Conservation (phyloP, 192 early-diverging fungal species). For the Podila epicladia region DNA sequence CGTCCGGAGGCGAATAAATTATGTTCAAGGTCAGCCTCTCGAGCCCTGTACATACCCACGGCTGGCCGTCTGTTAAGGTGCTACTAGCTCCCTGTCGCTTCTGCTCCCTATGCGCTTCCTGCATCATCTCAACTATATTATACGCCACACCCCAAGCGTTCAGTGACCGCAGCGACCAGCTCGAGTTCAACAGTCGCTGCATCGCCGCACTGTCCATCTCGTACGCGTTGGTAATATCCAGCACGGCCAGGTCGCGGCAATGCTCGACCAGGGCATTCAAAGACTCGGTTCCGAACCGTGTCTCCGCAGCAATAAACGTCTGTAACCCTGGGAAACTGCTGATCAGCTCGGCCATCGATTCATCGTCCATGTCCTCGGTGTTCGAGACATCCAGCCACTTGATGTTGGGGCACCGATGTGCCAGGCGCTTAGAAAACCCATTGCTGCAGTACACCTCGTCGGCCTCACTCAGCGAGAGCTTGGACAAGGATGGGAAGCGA, state of each 20-base stretch:
- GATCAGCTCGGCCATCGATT: conserved; percentile 17
- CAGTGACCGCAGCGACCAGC: conserved; percentile 3
- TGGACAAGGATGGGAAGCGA: conserved; percentile 22
- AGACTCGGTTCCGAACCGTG: conserved; percentile 16
- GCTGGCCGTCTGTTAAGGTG: neutral
- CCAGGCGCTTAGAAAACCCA: conserved; percentile 18
- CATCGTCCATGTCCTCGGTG: conserved; percentile 25
- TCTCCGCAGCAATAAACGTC: conserved; percentile 11
- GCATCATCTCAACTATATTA: conserved; percentile 30
- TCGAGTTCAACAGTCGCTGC: conserved; percentile 21
- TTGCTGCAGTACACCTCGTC: conserved; percentile 14
- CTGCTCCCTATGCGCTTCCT: conserved; percentile 12
- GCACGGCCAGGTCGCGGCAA: conserved; percentile 11
- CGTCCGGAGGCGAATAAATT: conserved; percentile 6
- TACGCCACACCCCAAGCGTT: conserved; percentile 14
- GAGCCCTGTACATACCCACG: conserved; percentile 21
- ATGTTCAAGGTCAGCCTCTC: conserved; percentile 11
- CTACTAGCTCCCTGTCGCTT: neutral
- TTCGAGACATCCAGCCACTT: conserved; percentile 19
- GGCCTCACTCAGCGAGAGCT: conserved; percentile 10
- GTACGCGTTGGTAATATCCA: conserved; percentile 13
- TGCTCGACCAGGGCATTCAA: conserved; percentile 7
- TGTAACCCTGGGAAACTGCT: conserved; percentile 10
- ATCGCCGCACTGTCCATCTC: conserved; percentile 8
- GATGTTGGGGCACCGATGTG: conserved; percentile 23